Percentiles rank a stretch among this genome's conserved stretches.
These are phyloP conservation scores for Thermomyces lanuginosus DNA, from an alignment of 2,329 filamentous ascomycete genomes.

Conservation along the genomic window DNA sequence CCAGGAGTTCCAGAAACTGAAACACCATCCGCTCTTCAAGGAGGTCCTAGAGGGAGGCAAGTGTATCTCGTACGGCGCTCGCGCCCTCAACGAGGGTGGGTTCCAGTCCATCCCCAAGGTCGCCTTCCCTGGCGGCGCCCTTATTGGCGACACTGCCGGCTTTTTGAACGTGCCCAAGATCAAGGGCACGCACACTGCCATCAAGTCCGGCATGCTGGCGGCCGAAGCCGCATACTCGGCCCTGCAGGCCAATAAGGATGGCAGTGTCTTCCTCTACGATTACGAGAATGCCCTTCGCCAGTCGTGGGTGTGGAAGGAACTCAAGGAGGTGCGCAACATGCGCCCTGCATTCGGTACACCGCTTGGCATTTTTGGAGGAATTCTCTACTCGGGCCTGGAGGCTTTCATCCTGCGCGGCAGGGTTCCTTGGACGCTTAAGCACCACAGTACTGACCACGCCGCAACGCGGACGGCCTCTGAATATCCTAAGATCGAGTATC, in stretches of 20 bases:
- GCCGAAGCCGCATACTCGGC: constrained; percentile 80
- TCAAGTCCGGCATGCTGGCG: constrained; percentile 93
- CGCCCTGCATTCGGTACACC: constrained; percentile 82
- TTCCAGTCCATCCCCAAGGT: constrained; percentile 97
- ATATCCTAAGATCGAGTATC: constrained; percentile 82
- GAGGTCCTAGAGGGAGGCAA: constrained; percentile 84
- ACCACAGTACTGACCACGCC: constrained; percentile 60
- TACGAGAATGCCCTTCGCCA: constrained; percentile 81
- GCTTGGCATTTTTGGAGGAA: constrained; percentile 73
- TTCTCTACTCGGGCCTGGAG: constrained; percentile 85
- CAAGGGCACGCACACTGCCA: constrained; percentile 94
- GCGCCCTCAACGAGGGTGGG: constrained; percentile 82
- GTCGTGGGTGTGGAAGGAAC: constrained; percentile 82
- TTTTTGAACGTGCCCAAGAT: constrained; percentile 97
- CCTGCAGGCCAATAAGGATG: constrained; percentile 40
- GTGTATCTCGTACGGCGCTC: constrained; percentile 89
- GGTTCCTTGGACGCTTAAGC: constrained; percentile 81
- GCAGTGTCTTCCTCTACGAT: constrained; percentile 78
- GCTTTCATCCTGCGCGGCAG: constrained; percentile 73
- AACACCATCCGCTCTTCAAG: constrained; percentile 85
- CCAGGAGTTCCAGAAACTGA: constrained; percentile 94
- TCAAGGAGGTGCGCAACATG: constrained; percentile 94
- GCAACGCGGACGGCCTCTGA: constrained; percentile 66
- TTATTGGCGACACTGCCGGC: constrained; percentile 91
- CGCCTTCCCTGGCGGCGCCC: constrained; percentile 83